Evolutionary conservation across 2,329 filamentous ascomycete species (phyloP), one percentile per base, ranked within the genome.

Genomic region (Cercospora sojina): DNA sequence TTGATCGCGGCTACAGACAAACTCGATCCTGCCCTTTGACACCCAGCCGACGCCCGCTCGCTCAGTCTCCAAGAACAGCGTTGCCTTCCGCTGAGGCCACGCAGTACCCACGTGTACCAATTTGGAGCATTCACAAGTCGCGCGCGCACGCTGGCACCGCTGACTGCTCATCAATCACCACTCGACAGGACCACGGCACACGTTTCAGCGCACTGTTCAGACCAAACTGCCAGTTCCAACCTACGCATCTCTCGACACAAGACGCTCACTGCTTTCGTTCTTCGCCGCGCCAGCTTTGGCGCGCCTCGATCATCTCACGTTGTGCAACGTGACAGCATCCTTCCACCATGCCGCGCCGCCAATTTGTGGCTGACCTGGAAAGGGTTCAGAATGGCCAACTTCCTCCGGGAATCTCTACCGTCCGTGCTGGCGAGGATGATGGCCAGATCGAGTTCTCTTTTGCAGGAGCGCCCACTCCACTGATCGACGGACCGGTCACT

Each of bases 371-470:
- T 59, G 90, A 93, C 75, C 79, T 83, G 73, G 80, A 76, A 29
- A 78, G 79, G 51, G 82, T 78, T 7, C 79, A 77, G 6, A 67
- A 73, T 13, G 73, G 75, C 47, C 74, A 78, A 20, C 72, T 72
- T 2, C 80, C 87, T 56, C 69, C 79, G 0, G 79, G 83, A 58
- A 81, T 95, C 57, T 79, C 79, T 57, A 75, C 82, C 35, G 79
- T 96, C 25, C 79, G 80, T 35, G 80, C 81, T 38, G 90, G 90
- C 16, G 87, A 88, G 5, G 89, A 90, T 32, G 90, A 94, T 76
- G 91, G 90, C 59, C 87, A 91, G 64, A 82, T 96, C 64, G 84
- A 83, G 13, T 90, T 94, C 75, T 81, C 78, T 4, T 91, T 84
- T 71, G n/a, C 38, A 9, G 60, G 60, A 38, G 29, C 20, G 18